These are phyloP conservation scores for Aegle marmelos DNA, from an alignment of 345 rosid species.

Conservation along the genomic window DNA sequence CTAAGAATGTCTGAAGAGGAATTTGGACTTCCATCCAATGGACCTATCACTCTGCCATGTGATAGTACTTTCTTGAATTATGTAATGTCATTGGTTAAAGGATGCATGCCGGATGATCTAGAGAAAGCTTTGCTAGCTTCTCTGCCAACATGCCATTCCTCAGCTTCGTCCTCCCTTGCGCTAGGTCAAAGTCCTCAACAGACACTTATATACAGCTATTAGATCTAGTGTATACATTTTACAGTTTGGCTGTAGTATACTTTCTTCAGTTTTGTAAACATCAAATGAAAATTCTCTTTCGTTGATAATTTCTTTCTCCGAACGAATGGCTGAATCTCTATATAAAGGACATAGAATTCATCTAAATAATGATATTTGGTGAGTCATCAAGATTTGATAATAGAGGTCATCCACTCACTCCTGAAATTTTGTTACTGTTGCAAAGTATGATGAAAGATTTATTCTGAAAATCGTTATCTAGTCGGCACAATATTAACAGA, in stretches of 20 bases:
- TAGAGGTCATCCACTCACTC: not conserved
- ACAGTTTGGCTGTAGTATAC: not conserved
- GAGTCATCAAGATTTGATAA: not conserved
- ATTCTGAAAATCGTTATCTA: not conserved
- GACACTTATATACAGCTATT: slow-evolving; percentile 10
- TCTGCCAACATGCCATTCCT: not conserved
- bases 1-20: slow-evolving; percentile 36
- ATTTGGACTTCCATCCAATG: slow-evolving; percentile 25
- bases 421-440: not conserved
- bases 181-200: not conserved
- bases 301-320: not conserved
- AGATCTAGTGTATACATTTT: not conserved
- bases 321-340: not conserved
- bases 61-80: slow-evolving; percentile 26
- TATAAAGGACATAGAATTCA: not conserved
- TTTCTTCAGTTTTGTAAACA: not conserved
- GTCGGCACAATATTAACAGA: not conserved
- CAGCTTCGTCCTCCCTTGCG: not conserved
- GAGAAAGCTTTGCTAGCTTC: slow-evolving; percentile 29
- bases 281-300: not conserved
- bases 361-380: not conserved
- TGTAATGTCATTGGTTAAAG: slow-evolving; percentile 7
- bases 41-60: slow-evolving; percentile 31
- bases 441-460: not conserved
- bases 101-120: slow-evolving; percentile 22